phyloP scores from a whole-genome alignment of 1,284 basidiomycete genomes.

The Leccinum insigne region DNA sequence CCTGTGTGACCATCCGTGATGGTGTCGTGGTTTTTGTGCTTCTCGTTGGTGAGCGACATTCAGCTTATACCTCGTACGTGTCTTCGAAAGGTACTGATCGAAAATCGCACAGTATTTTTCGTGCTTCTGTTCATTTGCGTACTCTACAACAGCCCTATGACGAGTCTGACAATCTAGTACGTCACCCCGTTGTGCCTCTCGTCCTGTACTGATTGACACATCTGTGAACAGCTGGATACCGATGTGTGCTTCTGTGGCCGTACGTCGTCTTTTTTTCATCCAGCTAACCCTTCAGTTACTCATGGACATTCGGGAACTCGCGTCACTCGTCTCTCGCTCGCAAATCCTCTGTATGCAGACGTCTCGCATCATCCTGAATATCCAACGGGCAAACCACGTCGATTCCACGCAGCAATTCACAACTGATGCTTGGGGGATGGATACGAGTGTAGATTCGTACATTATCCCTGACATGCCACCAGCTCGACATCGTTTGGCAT shows the following conservation, averaged over 20 bases:
- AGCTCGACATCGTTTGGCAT: background rate
- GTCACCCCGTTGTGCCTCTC: background rate
- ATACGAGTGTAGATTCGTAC: conserved; percentile 20
- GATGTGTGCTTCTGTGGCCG: conserved; percentile 16
- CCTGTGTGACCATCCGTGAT: conserved; percentile 28
- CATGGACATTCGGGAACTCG: background rate
- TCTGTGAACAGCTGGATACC: conserved; percentile 22
- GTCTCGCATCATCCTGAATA: conserved; percentile 24
- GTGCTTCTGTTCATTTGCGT: conserved; percentile 3
- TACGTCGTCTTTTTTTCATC: conserved; percentile 7
- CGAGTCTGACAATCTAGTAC: conserved; percentile 17
- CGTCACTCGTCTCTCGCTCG: background rate
- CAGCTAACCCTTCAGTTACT: background rate
- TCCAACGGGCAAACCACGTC: conserved; percentile 6
- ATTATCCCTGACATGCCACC: conserved; percentile 6
- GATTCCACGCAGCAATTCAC: conserved; percentile 6
- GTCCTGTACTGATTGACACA: conserved; percentile 1
- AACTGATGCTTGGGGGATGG: conserved; percentile 19
- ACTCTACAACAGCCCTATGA: conserved; percentile 7
- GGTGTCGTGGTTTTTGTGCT: conserved; percentile 20
- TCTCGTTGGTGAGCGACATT: conserved; percentile 15
- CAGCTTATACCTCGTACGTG: background rate
- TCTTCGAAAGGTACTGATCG: background rate
- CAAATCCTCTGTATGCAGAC: conserved; percentile 11
- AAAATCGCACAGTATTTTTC: conserved; percentile 13